Evolutionary conservation across 2,329 filamentous ascomycete species (phyloP).

Genomic region (Cordyceps tenuipes): DNA sequence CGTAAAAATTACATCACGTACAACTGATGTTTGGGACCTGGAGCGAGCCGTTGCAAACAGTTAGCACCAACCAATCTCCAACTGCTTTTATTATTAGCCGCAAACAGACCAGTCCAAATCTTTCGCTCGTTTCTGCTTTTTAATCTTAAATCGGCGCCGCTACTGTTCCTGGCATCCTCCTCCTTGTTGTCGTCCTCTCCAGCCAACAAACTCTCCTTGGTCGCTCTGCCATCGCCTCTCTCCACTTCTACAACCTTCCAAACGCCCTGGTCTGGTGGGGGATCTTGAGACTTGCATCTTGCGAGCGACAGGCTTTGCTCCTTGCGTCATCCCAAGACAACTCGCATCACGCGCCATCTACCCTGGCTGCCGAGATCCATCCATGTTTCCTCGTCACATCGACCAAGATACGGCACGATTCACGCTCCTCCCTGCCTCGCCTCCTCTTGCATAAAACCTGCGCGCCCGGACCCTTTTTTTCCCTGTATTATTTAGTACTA

Average conservation of each 20-base stretch:
- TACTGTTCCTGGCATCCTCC: background rate
- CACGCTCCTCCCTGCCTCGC: background rate
- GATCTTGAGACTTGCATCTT: conserved; percentile 2
- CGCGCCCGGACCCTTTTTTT: background rate
- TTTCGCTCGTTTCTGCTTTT: background rate
- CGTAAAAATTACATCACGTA: too few relatives aligned
- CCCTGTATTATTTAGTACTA: background rate
- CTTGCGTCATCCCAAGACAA: conserved; percentile 10
- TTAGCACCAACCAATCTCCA: background rate
- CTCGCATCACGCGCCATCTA: background rate
- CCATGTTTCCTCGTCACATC: conserved; percentile 1
- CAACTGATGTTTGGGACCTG: background rate
- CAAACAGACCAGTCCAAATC: background rate
- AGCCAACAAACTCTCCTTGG: background rate
- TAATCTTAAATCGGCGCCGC: background rate
- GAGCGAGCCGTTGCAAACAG: background rate
- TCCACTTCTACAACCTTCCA: conserved; percentile 6
- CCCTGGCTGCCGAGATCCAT: background rate
- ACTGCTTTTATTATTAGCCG: background rate
- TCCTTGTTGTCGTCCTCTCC: background rate
- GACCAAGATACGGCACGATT: background rate
- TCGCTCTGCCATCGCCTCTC: background rate
- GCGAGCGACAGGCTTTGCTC: conserved; percentile 9
- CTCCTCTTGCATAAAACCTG: conserved; percentile 2
- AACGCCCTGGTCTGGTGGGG: background rate